These are phyloP conservation scores for Primulina tabacum DNA, from an alignment of 257 asterid genomes.

Conservation along the genomic window DNA sequence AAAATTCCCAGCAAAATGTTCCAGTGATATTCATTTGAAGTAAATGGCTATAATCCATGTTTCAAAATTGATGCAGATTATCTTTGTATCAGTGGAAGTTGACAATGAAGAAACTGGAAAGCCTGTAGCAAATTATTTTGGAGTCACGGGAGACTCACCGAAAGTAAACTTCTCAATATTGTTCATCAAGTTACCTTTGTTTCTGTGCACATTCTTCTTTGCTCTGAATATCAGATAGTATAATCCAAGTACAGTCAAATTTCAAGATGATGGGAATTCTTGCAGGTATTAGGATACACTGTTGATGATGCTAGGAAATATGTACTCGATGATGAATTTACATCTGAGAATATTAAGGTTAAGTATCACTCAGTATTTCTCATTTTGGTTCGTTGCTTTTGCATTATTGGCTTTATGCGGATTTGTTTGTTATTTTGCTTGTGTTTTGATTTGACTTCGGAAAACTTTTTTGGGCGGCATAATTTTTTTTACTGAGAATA, in stretches of 20 bases:
- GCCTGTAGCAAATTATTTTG: constrained; percentile 88
- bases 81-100: constrained; percentile 65
- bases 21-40: constrained; percentile 5
- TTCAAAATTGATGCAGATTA: constrained; percentile 51
- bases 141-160: constrained; percentile 66
- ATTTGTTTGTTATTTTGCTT: constrained; percentile 10
- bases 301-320: constrained; percentile 66
- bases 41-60: constrained; percentile 20
- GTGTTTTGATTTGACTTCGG: neutral
- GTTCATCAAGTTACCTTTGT: constrained; percentile 21
- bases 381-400: constrained; percentile 17
- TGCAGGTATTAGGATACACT: constrained; percentile 67
- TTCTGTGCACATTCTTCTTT: constrained; percentile 19
- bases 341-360: constrained; percentile 76
- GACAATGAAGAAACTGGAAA: constrained; percentile 81
- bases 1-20: neutral
- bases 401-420: constrained; percentile 14
- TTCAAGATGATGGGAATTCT: constrained; percentile 19
- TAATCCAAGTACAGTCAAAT: constrained; percentile 17
- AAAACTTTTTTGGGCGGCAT: neutral
- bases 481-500: constrained; percentile 10
- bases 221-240: neutral
- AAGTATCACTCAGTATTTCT: constrained; percentile 17
- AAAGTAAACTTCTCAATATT: constrained; percentile 44
- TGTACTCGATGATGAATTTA: constrained; percentile 51